Evolutionary conservation across 1,139 yeast genomes (phyloP).

Genomic region (Saccharomycopsis crataegensis): DNA sequence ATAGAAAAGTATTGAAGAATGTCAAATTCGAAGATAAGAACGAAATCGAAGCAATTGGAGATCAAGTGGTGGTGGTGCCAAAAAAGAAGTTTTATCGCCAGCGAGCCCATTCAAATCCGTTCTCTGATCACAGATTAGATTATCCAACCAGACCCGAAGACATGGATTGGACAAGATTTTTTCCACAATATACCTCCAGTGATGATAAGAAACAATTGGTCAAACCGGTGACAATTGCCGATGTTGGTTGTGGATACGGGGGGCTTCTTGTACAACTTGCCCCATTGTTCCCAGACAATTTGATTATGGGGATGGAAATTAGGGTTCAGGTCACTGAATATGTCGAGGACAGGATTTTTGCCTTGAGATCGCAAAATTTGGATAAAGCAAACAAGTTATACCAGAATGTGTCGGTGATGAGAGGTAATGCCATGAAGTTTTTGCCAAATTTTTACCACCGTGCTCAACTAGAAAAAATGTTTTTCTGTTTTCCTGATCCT

Average conservation of each 20-base stretch:
- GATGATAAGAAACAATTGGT: conserved; percentile 34
- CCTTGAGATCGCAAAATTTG: conserved; percentile 56
- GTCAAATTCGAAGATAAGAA: conserved; percentile 27
- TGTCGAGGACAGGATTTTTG: conserved; percentile 91
- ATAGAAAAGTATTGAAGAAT: conserved; percentile 29
- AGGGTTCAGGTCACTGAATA: conserved; percentile 96
- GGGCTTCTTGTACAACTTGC: conserved; percentile 80
- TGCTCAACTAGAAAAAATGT: conserved; percentile 79
- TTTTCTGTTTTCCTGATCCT: conserved; percentile 98
- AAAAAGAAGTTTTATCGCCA: conserved; percentile 89
- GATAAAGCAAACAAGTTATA: conserved; percentile 30
- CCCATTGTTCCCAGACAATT: conserved; percentile 61
- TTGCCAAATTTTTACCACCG: conserved; percentile 85
- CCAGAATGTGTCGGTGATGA: conserved; percentile 79
- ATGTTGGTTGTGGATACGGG: conserved; percentile 97
- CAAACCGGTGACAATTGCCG: conserved; percentile 78
- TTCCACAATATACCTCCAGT: conserved; percentile 44
- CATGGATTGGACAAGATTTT: conserved; percentile 82
- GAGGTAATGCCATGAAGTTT: conserved; percentile 98
- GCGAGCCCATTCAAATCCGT: conserved; percentile 96
- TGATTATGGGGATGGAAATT: conserved; percentile 92
- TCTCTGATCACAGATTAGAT: conserved; percentile 87
- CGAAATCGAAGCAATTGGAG: conserved; percentile 22
- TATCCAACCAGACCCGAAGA: conserved; percentile 74
- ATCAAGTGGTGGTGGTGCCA: conserved; percentile 44